Conservation (phyloP, 306 rosid species). For the Quercus robur region DNA sequence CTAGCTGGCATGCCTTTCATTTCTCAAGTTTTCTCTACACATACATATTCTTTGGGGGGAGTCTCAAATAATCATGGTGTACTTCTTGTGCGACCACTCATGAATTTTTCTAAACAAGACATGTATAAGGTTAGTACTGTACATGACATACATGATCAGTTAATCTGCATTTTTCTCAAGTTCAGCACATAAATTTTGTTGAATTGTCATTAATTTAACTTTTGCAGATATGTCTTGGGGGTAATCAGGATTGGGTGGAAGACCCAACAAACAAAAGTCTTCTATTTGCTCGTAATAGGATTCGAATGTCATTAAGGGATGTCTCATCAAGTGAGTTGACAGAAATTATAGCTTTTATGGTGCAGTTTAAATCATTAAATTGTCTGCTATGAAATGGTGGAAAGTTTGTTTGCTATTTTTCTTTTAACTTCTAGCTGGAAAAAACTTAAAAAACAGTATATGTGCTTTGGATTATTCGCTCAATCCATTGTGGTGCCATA, state of each 20-base stretch:
- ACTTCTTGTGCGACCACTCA: slow-evolving; percentile 84
- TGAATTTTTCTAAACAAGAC: slow-evolving; percentile 81
- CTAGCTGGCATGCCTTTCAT: slow-evolving; percentile 93
- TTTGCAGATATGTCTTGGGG: slow-evolving; percentile 70
- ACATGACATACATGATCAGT: background rate
- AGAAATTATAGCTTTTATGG: background rate
- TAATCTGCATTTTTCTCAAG: background rate
- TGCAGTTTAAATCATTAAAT: slow-evolving; percentile 9
- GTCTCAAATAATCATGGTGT: slow-evolving; percentile 43
- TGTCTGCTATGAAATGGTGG: background rate
- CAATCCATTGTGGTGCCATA: background rate
- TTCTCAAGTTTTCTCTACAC: slow-evolving; percentile 70
- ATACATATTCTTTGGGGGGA: slow-evolving; percentile 28
- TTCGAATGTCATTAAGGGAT: slow-evolving; percentile 55
- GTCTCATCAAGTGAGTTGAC: slow-evolving; percentile 59
- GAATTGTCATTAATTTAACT: slow-evolving; percentile 3
- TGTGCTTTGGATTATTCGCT: background rate
- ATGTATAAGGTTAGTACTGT: slow-evolving; percentile 68
- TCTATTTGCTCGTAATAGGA: slow-evolving; percentile 81
- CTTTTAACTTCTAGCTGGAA: background rate
- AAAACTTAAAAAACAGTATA: background rate
- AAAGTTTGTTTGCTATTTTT: background rate
- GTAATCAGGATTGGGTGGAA: slow-evolving; percentile 77
- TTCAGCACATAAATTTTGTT: slow-evolving; percentile 1
- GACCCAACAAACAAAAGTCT: slow-evolving; percentile 84